Base-by-base conservation (phyloP, 2,329 filamentous ascomycete genomes). In the Claviceps fusiformis region DNA sequence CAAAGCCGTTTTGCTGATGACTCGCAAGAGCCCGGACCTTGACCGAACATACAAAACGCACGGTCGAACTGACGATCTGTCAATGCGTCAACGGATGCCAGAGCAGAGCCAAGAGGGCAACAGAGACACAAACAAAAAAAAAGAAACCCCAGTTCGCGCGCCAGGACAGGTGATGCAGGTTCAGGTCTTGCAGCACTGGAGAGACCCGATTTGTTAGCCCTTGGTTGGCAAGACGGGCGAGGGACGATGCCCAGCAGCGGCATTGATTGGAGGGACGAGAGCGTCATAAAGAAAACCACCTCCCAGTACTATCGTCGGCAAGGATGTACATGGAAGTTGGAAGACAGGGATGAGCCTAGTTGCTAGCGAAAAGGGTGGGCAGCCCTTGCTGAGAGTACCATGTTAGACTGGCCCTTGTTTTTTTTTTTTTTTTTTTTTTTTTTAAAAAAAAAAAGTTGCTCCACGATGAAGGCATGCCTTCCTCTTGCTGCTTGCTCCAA, bases 261-360 rank as follows among this genome's bases (percentile, higher is more conserved):
- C 19, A 50, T 41, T 57, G 54, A 49, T 27, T 47, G 47, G 55
- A 55, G 31, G 55, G 55, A 54, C 48, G 54, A 47, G 51, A 54
- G 53, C 55, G 44, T 57, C 55, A 55, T 48, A 55, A 57, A 53
- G 51, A 54, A 55, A n/a, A n/a, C n/a, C n/a, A 50, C 53, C 53
- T 52, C 50, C n/a, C 56, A 45, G 35, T 33, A 37, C 55, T 52
- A 54, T 58, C 56, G 53, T 55, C 58, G 53, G 54, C 55, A 52
- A 29, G 55, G 52, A 57, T 51, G 48, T 27, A 43, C 53, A 39
- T n/a, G n/a, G n/a, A n/a, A n/a, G n/a, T n/a, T n/a, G n/a, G n/a
- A 33, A 37, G 33, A 29, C 45, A 44, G 37, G 54, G 50, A 45
- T 45, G 47, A 50, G 35, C 29, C 29, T 31, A 44, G 37, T 35